Evolutionary conservation across 805 yeast species (phyloP), one percentile per base, ranked within the genome.

Genomic region (Wickerhamomyces canadensis): DNA sequence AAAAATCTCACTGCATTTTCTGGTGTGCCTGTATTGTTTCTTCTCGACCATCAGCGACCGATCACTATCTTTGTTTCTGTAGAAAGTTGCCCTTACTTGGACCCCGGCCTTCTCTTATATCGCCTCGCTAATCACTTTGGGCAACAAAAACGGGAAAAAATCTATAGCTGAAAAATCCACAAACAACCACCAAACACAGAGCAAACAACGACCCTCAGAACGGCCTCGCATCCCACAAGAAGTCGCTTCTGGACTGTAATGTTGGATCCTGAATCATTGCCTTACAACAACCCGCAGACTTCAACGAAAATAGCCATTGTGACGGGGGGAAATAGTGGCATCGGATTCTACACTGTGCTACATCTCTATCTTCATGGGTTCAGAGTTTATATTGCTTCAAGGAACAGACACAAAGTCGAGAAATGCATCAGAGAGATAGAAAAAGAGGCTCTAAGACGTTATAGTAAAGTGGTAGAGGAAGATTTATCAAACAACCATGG

Each of bases 261-360:
- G 32, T 17, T 29, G n/a, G 32, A 29, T 45, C 78, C 82, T 6
- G 70, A 70, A 33, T 43, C 61, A 2, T 59, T 80, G 21, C 89
- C 93, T 0, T 84, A 78, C 57, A 60, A 65, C 46, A 65, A 83
- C 47, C 88, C 88, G 0, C 43, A 47, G 1, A 43, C 44, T 3
- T 75, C 72, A 19, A 67, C 84, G 31, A 69, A 77, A 39, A 78
- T 83, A 4, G 88, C 85, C 3, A 62, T 86, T 6, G 76, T 86
- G 22, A 80, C 93, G 0, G 94, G 95, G 2, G 94, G 93, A 6
- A 83, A 80, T 49, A 72, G 82, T 38, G 95, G 95, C 0, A 74
- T 84, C 15, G 95, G 96, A 10, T 85, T 74, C 67, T 82, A 68
- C 54, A 79, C 89, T 0, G 85, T 78, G 8, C 64, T 84, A 18